Percentiles rank a stretch among this genome's conserved stretches.
These are phyloP conservation scores for Pseudogymnoascus sp. DNA, from an alignment of 2,329 filamentous ascomycete species.

Conservation along the genomic window DNA sequence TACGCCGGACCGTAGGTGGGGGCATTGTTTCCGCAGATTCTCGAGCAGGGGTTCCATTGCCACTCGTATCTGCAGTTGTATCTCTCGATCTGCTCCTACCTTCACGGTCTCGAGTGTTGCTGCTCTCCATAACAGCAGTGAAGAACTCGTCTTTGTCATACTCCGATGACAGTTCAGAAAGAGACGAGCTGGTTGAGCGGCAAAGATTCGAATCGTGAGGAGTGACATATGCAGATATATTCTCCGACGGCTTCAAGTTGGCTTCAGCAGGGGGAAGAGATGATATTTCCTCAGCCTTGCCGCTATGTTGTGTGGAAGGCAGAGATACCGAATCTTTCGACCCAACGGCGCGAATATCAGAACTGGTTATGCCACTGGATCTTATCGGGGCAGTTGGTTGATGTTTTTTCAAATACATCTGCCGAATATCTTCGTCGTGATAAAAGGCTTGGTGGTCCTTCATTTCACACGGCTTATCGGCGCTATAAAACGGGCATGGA, in stretches of 20 bases:
- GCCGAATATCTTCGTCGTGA: conserved; percentile 1
- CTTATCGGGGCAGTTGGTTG: background rate
- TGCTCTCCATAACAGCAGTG: background rate
- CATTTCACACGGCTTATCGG: background rate
- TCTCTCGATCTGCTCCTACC: background rate
- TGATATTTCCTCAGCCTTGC: background rate
- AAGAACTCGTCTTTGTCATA: conserved; percentile 1
- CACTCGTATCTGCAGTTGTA: background rate
- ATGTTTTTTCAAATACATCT: conserved; percentile 1
- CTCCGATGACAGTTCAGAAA: background rate
- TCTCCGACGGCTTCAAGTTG: background rate
- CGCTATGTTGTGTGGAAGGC: conserved; percentile 2
- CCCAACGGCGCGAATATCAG: background rate
- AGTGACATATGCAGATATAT: background rate
- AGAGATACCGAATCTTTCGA: background rate
- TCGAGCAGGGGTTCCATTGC: background rate
- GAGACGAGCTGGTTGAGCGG: background rate
- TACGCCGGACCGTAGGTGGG: background rate
- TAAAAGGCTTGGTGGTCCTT: conserved; percentile 3
- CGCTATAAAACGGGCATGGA: conserved; percentile 4
- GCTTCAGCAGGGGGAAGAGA: background rate
- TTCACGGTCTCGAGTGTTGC: background rate
- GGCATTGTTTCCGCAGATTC: background rate
- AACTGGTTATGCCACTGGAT: background rate
- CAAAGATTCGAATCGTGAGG: background rate